Evolutionary conservation across 192 early-diverging fungal genomes (phyloP).

Genomic region (Funneliformis mosseae): DNA sequence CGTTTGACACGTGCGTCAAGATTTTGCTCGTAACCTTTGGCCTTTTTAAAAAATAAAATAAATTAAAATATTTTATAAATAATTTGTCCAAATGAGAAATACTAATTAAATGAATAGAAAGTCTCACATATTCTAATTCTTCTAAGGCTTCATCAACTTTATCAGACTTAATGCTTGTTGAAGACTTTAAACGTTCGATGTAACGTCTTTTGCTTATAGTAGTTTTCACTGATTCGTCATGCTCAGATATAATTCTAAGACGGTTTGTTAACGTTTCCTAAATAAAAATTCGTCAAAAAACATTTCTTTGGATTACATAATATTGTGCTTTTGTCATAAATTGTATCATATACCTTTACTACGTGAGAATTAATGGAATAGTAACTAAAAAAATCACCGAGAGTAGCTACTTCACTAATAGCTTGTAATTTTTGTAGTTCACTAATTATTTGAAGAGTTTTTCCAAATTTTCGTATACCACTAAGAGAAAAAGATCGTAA

Average conservation of each 20-base stretch:
- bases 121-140: conserved; percentile 48
- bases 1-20: conserved; percentile 47
- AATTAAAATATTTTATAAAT: not conserved
- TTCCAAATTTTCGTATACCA: conserved; percentile 27
- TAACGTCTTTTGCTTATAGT: conserved; percentile 47
- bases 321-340: not conserved
- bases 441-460: conserved; percentile 28
- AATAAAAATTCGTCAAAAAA: not conserved
- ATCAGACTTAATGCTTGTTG: conserved; percentile 48
- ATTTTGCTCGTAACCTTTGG: conserved; percentile 43
- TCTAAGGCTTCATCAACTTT: conserved; percentile 48
- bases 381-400: conserved; percentile 34
- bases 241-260: conserved; percentile 42
- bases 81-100: not conserved
- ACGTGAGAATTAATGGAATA: conserved; percentile 30
- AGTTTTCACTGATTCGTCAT: conserved; percentile 42
- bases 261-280: conserved; percentile 42
- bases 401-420: conserved; percentile 30
- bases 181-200: conserved; percentile 48
- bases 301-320: not conserved
- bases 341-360: conserved; percentile 16
- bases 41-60: conserved; percentile 32
- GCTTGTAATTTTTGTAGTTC: conserved; percentile 45
- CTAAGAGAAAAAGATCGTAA: not conserved
- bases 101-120: not conserved